Evolutionary conservation across 73 alveolate genomes (phyloP), one percentile per base, ranked within the genome.

Genomic region (Paramecium tetraurelia): DNA sequence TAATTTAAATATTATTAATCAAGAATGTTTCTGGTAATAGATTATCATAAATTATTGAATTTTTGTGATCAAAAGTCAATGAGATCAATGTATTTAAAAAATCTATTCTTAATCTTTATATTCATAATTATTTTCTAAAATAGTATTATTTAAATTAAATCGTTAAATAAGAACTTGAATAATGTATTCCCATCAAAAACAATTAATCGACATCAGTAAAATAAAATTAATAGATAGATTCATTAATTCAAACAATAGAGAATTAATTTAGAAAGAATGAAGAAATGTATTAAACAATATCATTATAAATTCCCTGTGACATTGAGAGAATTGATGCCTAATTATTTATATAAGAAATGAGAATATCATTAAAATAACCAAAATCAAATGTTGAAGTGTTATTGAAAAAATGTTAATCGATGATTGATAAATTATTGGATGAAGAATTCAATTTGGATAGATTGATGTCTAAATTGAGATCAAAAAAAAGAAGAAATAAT

Each of bases 371-470:
- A 11, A 80, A 41, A 46, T 24, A 80, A 16, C 90, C 41, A 22
- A 22, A 80, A 44, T 29, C 75, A 24, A 63, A 10, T 24, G 27
- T 20, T 80, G 72, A 80, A 44, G 4, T 22, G n/a, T 27, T 80
- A 20, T 4, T 14, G 18, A 44, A 20, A 24, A 41, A 80, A 80
- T 43, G 70, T 48, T 80, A 80, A 80, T 20, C 33, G 5, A 80
- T 44, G 57, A 40, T 80, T 48, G 90, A 80, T 80, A 21, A 80
- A 24, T 80, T 80, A 44, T 46, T 80, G 57, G 44, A 80, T 44
- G 90, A 80, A 11, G 90, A 80, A 80, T 80, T 21, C 24, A 80
- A 80, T 44, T 80, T 80, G 29, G 90, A 80, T 80, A 80, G 57
- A 80, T 9, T 24, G 33, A 24, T 80, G 57, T 40, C 90, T 11